These are phyloP conservation scores for Endoconidiophora laricicola DNA, from an alignment of 2,329 filamentous ascomycete species.

Conservation along the genomic window DNA sequence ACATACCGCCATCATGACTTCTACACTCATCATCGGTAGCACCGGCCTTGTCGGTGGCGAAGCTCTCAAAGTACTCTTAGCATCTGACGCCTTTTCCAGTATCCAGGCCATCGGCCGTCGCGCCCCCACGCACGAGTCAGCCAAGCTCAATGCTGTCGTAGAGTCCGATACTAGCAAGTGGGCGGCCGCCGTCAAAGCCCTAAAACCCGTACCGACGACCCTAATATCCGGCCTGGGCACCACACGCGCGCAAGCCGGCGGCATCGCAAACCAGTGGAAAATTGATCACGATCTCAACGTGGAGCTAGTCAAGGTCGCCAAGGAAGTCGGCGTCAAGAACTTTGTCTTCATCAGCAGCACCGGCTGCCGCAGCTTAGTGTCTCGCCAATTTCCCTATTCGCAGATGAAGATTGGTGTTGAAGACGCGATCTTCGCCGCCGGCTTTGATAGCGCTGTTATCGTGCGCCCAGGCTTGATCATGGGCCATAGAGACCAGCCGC, in stretches of 20 bases:
- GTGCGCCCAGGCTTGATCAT: constrained; percentile 58
- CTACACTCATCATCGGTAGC: constrained; percentile 41
- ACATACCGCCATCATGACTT: constrained; percentile 23
- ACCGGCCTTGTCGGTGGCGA: constrained; percentile 56
- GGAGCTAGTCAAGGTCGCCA: constrained; percentile 58
- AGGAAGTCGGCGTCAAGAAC: constrained; percentile 50
- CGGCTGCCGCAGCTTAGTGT: constrained; percentile 27
- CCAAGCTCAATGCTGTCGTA: constrained; percentile 47
- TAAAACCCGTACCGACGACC: constrained; percentile 39
- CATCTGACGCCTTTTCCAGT: constrained; percentile 30
- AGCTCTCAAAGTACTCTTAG: constrained; percentile 49
- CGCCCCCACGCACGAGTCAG: constrained; percentile 32
- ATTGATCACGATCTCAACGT: constrained; percentile 81
- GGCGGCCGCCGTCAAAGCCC: constrained; percentile 39
- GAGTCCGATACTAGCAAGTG: constrained; percentile 54
- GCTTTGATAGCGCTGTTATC: constrained; percentile 65
- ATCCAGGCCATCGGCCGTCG: constrained; percentile 53
- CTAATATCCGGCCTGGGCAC: constrained; percentile 71
- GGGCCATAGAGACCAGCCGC: constrained; percentile 47
- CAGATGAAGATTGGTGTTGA: constrained; percentile 82
- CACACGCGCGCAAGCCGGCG: constrained; percentile 57
- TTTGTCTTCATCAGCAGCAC: constrained; percentile 60
- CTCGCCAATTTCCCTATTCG: constrained; percentile 32
- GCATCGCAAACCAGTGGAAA: constrained; percentile 64
- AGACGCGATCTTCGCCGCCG: constrained; percentile 52